Conservation (phyloP, 1,139 yeast genomes). For the Yamadazyma sp. region DNA sequence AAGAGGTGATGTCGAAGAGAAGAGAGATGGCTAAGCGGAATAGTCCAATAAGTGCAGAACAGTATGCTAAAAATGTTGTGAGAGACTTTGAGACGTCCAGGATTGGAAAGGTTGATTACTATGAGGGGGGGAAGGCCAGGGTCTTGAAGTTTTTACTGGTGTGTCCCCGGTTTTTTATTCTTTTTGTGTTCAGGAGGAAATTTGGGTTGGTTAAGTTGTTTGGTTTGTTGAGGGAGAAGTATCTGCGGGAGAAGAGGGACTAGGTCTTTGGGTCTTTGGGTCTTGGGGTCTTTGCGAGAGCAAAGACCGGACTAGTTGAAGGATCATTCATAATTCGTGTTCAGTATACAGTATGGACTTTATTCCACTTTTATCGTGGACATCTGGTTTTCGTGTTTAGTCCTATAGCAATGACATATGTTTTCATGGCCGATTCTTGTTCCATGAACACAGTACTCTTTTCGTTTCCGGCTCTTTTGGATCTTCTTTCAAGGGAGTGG, state of each 20-base stretch:
- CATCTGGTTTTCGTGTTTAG: too few species aligned
- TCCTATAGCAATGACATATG: too few species aligned
- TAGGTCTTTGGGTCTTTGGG: too few species aligned
- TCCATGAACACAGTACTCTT: too few species aligned
- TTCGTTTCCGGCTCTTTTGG: too few species aligned
- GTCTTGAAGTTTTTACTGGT: constrained; percentile 33
- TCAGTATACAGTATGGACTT: too few species aligned
- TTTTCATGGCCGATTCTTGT: too few species aligned
- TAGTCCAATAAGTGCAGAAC: constrained; percentile 58
- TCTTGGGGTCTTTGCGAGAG: too few species aligned
- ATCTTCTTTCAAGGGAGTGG: too few species aligned
- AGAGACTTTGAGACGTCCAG: constrained; percentile 44
- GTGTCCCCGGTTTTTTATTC: constrained; percentile 53
- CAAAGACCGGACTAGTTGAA: too few species aligned
- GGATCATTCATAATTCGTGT: too few species aligned
- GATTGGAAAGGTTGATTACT: constrained; percentile 42
- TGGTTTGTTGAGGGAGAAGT: constrained; percentile 15
- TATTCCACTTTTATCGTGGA: too few species aligned
- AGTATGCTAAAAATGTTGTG: constrained; percentile 56
- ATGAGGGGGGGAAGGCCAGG: constrained; percentile 55
- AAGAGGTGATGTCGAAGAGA: constrained; percentile 49
- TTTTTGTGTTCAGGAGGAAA: constrained; percentile 41
- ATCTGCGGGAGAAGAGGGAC: not conserved
- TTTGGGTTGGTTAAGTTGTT: constrained; percentile 45
- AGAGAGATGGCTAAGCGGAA: constrained; percentile 61